Conservation (phyloP, 306 rosid genomes). For the Vigna angularis region DNA sequence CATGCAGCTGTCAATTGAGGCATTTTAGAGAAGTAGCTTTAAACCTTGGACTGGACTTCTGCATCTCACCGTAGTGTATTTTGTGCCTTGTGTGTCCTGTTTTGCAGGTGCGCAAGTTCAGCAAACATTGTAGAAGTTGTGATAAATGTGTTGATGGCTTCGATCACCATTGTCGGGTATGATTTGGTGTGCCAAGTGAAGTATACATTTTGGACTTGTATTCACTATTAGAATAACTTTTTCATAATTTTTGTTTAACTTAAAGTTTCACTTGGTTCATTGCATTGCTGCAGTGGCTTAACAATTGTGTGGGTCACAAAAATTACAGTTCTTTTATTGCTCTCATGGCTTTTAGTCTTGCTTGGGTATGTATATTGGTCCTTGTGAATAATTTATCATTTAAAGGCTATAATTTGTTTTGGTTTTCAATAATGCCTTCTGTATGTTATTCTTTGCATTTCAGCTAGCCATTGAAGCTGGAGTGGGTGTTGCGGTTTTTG, state of each 20-base stretch:
- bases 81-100: conserved; percentile 32
- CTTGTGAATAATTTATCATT: conserved; percentile 23
- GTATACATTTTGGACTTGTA: conserved; percentile 38
- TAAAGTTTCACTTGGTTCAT: conserved; percentile 46
- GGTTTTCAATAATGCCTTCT: conserved; percentile 35
- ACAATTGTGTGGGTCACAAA: conserved; percentile 95
- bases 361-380: conserved; percentile 73
- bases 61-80: conserved; percentile 23
- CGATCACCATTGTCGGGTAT: conserved; percentile 99
- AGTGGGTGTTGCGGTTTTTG: conserved; percentile 89
- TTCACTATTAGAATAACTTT: conserved; percentile 30
- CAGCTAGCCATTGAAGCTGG: conserved; percentile 96
- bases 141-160: conserved; percentile 98
- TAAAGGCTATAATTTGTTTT: conserved; percentile 34
- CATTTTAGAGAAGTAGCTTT: conserved; percentile 29
- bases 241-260: conserved; percentile 29
- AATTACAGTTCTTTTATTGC: conserved; percentile 85
- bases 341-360: conserved; percentile 91
- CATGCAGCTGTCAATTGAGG: conserved; percentile 23
- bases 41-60: conserved; percentile 17
- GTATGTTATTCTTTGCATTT: conserved; percentile 38
- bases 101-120: conserved; percentile 92
- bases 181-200: conserved; percentile 38
- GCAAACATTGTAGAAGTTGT: conserved; percentile 98
- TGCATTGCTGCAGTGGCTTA: conserved; percentile 91